Evolutionary conservation across 805 yeast species (phyloP), one percentile per base, ranked within the genome.

Genomic region (Nematodospora valgi): DNA sequence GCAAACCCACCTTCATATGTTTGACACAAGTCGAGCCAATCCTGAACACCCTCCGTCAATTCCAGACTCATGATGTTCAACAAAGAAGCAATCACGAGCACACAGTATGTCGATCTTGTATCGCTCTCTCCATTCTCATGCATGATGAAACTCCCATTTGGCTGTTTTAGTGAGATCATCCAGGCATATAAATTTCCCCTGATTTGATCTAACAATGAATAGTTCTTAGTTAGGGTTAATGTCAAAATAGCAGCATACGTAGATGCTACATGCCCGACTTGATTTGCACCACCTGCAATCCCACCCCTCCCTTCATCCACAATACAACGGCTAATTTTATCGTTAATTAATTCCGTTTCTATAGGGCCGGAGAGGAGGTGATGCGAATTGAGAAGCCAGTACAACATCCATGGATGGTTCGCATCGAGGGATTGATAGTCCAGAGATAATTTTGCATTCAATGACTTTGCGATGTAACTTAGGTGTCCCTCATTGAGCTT

Each of bases 1-100:
- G 89, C 87, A 60, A 91, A 85, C 0, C 98, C 98, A 16, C 99
- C 98, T 61, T 94, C 98, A 53, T 74, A 89, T 0, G 91, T 85
- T 58, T 93, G 98, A 48, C 96, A 87, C 9, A 54, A 45, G 0
- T 59, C 47, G 10, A 93, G 46, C 80, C 88, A 91, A 10, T 72
- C 73, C 2, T 66, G 63, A 0, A 78, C 70, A 4, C 74, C 76
- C 11, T 59, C 62, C 0, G 60, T 44, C 6, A 93, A 59, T 41
- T 82, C 84, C 0, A 74, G 75, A 1, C 87, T 80, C 18, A 78
- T 28, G 0, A 89, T 68, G 39, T 76, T 69, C 21, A 89, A 68
- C 38, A 88, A 49, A 0, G 82, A 68, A 0, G 93, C 87, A 4
- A 81, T 69, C 7, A 78, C 75, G n/a, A 93, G 54, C 1, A 84